These are phyloP conservation scores for Arthroderma sp. DNA, from an alignment of 2,329 filamentous ascomycete species.

Conservation along the genomic window DNA sequence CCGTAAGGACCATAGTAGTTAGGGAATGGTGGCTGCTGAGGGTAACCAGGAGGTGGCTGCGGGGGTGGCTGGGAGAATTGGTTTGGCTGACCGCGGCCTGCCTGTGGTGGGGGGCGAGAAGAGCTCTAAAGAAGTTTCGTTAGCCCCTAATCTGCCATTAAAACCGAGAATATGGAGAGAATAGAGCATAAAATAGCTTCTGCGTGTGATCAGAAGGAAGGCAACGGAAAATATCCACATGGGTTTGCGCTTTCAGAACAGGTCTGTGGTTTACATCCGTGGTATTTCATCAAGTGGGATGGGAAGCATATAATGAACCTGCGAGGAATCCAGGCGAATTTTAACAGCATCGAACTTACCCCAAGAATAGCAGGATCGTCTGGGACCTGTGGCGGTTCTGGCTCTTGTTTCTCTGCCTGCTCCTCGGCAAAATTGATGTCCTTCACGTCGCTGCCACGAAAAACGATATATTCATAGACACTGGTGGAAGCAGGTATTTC, in stretches of 20 bases:
- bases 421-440: constrained; percentile 87
- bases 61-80: constrained; percentile 28
- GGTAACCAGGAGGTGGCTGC: constrained; percentile 27
- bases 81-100: constrained; percentile 30
- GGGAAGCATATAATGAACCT: too few relatives aligned
- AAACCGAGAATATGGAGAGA: neutral
- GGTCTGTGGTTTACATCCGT: constrained; percentile 83
- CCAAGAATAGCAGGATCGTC: constrained; percentile 94
- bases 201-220: constrained; percentile 78
- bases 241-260: constrained; percentile 85
- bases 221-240: constrained; percentile 99
- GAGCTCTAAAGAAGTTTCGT: constrained; percentile 26
- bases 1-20: constrained; percentile 34
- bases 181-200: neutral
- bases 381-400: constrained; percentile 63
- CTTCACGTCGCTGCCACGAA: constrained; percentile 95
- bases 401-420: constrained; percentile 57
- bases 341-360: constrained; percentile 51
- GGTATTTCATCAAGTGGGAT: constrained; percentile 72
- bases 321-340: constrained; percentile 12
- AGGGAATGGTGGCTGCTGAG: constrained; percentile 29
- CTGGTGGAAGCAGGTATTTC: constrained; percentile 75
- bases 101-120: constrained; percentile 29
- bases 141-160: constrained; percentile 3
- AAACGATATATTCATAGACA: constrained; percentile 97